Percentiles rank a stretch among this genome's conserved stretches.
These are phyloP conservation scores for Leishmania mexicana DNA, from an alignment of 208 protist genomes.

Conservation along the genomic window DNA sequence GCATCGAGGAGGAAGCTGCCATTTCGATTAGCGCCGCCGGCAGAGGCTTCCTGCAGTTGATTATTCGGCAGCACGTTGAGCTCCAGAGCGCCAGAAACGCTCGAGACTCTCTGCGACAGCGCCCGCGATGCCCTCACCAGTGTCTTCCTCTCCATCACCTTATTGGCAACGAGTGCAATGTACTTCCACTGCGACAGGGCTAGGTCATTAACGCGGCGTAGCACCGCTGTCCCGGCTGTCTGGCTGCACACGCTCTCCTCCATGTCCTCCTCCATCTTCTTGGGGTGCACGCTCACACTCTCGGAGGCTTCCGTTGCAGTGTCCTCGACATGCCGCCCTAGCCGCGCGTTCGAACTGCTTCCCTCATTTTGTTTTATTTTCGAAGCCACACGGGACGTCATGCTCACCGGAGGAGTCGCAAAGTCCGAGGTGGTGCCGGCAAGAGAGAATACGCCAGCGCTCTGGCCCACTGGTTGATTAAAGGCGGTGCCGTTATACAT, in stretches of 20 bases:
- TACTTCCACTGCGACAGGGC: conserved; percentile 15
- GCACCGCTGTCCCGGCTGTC: not conserved
- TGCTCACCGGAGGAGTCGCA: not conserved
- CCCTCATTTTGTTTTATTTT: not conserved
- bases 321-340: not conserved
- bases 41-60: not conserved
- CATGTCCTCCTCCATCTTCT: not conserved
- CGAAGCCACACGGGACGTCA: not conserved
- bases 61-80: not conserved
- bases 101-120: not conserved
- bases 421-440: not conserved
- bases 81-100: not conserved
- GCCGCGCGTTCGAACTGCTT: no score
- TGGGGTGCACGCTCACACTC: no score
- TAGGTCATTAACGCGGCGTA: conserved; percentile 15
- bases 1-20: not conserved
- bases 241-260: not conserved
- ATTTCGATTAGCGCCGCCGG: not conserved
- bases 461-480: not conserved
- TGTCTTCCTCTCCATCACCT: conserved; percentile 10
- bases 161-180: not conserved
- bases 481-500: not conserved
- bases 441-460: not conserved
- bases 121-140: conserved; percentile 3
- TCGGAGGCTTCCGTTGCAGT: not conserved